phyloP scores from a whole-genome alignment of 345 rosid genomes.

The Aethionema arabicum region DNA sequence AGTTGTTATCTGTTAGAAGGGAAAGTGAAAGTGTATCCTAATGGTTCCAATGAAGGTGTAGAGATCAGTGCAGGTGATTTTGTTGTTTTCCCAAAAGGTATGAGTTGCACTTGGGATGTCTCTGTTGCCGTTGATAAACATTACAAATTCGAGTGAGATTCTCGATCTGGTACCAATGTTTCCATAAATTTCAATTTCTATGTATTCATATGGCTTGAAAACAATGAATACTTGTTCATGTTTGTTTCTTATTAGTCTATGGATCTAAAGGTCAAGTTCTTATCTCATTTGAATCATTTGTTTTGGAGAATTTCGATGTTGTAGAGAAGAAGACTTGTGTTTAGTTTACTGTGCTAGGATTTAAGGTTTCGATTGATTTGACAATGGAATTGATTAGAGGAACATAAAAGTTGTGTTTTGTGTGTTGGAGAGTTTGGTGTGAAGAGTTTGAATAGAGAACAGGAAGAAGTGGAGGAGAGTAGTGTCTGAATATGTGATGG shows the following conservation, averaged over 20 bases:
- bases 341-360: too few species aligned
- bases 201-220: too few species aligned
- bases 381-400: not conserved
- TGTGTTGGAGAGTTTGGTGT: not conserved
- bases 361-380: too few species aligned
- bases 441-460: not conserved
- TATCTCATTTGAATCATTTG: too few species aligned
- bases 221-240: too few species aligned
- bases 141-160: constrained; percentile 61
- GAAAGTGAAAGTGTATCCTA: constrained; percentile 75
- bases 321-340: too few species aligned
- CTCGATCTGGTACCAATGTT: not conserved
- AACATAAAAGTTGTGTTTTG: not conserved
- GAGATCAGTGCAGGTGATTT: constrained; percentile 82
- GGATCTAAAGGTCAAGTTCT: too few species aligned
- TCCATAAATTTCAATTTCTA: too few species aligned
- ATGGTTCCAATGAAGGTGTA: constrained; percentile 61
- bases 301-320: too few species aligned
- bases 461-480: not conserved
- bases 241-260: too few species aligned
- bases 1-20: constrained; percentile 75
- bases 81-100: constrained; percentile 82
- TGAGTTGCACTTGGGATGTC: constrained; percentile 97
- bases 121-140: constrained; percentile 83
- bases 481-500: not conserved